A percentile compares a stretch with the other conserved stretches of the same genome.
These are phyloP conservation scores for Mortierella sp. DNA, from an alignment of 371 early-diverging fungal genomes.

Conservation along the genomic window DNA sequence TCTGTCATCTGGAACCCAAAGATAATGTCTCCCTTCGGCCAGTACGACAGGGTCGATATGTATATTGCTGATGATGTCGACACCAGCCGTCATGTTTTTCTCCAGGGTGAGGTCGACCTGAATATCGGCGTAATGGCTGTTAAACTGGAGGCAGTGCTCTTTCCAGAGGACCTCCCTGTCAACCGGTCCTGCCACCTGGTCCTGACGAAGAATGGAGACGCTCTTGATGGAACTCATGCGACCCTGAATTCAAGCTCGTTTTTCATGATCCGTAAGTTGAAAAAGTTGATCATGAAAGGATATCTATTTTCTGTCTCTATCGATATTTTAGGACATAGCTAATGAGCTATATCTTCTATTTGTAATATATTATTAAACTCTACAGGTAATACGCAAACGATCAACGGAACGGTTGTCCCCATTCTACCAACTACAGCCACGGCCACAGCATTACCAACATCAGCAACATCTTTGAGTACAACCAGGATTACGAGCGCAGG, in stretches of 20 bases:
- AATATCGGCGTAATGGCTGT: conserved; percentile 9
- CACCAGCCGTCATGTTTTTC: neutral
- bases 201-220: conserved; percentile 8
- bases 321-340: neutral
- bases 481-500: neutral
- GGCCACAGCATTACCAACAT: neutral
- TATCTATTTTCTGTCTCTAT: neutral
- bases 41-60: conserved; percentile 39
- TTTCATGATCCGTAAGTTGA: conserved; percentile 44
- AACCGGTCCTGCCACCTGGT: conserved; percentile 36
- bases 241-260: conserved; percentile 34
- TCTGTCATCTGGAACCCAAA: conserved; percentile 37
- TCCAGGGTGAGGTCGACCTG: conserved; percentile 17
- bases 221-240: conserved; percentile 14
- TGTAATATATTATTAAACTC: neutral
- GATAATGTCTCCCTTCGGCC: conserved; percentile 16
- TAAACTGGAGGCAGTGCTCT: conserved; percentile 13
- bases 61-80: conserved; percentile 27
- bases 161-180: conserved; percentile 18
- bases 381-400: conserved; percentile 29
- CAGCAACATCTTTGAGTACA: neutral
- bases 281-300: no score
- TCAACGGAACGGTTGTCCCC: conserved; percentile 34
- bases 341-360: neutral
- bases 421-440: conserved; percentile 10